Evolutionary conservation across 1,284 basidiomycete genomes (phyloP).

Genomic region (Leccinum subfulvum): DNA sequence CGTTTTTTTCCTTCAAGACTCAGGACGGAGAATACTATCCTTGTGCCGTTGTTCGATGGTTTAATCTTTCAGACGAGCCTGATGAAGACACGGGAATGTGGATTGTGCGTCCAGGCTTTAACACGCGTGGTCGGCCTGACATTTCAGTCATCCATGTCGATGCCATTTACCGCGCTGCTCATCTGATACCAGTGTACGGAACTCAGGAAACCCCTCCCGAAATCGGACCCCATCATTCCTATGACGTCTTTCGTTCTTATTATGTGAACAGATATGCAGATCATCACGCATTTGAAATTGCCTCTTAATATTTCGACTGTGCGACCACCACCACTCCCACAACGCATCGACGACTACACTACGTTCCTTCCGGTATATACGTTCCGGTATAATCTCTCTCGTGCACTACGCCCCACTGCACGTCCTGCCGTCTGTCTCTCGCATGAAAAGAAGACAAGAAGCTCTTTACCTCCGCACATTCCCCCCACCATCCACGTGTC

Average conservation of each 20-base stretch:
- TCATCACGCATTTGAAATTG: neutral
- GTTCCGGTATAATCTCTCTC: too few relatives aligned
- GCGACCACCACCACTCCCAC: too few relatives aligned
- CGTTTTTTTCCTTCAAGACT: neutral
- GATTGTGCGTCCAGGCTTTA: neutral
- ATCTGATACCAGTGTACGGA: neutral
- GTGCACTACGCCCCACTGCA: too few relatives aligned
- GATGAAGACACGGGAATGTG: neutral
- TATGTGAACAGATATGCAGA: neutral
- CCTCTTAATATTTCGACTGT: neutral
- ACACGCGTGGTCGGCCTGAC: neutral
- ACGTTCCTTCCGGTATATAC: too few relatives aligned
- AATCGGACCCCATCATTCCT: neutral
- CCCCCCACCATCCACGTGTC: too few relatives aligned
- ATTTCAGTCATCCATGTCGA: neutral
- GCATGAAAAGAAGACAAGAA: too few relatives aligned
- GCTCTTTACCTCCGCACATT: too few relatives aligned
- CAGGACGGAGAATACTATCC: neutral
- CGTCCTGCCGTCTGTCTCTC: too few relatives aligned
- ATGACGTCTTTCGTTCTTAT: neutral
- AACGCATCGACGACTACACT: too few relatives aligned
- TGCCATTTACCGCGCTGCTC: neutral
- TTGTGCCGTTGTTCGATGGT: neutral
- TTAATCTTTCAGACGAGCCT: neutral
- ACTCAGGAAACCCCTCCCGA: neutral